Evolutionary conservation across 306 rosid species (phyloP).

Genomic region (Cicer chorassanicum): DNA sequence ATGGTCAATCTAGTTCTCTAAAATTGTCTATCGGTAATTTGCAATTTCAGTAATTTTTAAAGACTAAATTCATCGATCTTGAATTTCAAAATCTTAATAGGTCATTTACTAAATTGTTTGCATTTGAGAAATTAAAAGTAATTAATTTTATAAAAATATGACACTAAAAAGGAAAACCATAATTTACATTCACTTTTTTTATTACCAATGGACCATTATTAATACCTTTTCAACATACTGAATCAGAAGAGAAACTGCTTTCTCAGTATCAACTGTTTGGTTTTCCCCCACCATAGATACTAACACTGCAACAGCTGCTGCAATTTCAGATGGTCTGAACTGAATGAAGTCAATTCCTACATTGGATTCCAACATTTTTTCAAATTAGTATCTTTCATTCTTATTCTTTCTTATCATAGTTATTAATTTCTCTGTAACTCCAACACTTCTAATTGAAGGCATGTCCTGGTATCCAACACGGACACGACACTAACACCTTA

Average conservation of each 20-base stretch:
- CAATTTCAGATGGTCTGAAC: slow-evolving; percentile 89
- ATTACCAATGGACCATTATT: slow-evolving; percentile 49
- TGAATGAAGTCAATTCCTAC: slow-evolving; percentile 88
- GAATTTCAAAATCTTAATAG: neutral
- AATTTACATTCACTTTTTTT: slow-evolving; percentile 27
- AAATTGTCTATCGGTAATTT: neutral
- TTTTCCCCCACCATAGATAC: slow-evolving; percentile 65
- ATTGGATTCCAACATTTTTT: slow-evolving; percentile 58
- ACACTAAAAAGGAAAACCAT: slow-evolving; percentile 39
- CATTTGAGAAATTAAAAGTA: slow-evolving; percentile 34
- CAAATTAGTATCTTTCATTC: slow-evolving; percentile 37
- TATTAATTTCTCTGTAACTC: neutral
- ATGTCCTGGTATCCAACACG: too few relatives aligned
- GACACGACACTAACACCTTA: too few relatives aligned
- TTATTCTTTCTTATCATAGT: slow-evolving; percentile 26
- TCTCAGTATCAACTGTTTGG: slow-evolving; percentile 61
- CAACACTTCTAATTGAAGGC: too few relatives aligned
- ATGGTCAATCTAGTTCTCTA: neutral
- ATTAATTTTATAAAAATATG: slow-evolving; percentile 47
- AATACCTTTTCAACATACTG: slow-evolving; percentile 72
- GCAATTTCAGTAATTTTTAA: neutral
- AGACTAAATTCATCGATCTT: neutral
- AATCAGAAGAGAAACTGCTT: slow-evolving; percentile 63
- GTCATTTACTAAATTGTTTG: neutral
- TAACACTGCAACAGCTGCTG: slow-evolving; percentile 95